Evolutionary conservation across 441 rosid genomes (phyloP).

Genomic region (Adansonia gregorii): DNA sequence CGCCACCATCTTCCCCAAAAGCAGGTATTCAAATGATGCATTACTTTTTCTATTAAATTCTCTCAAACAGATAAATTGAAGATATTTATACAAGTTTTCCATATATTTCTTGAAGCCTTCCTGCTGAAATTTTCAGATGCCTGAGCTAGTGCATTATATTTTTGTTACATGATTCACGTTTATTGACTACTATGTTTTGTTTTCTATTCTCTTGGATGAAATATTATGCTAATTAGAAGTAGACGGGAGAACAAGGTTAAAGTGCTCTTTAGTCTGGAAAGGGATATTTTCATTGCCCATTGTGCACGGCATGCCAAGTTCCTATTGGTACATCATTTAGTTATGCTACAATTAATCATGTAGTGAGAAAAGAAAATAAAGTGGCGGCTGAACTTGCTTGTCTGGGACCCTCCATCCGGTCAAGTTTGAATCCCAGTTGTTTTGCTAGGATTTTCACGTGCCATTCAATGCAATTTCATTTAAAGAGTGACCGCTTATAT

Average conservation of each 20-base stretch:
- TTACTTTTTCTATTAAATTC: conserved; percentile 8
- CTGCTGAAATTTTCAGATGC: neutral
- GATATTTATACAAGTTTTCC: neutral
- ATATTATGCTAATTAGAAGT: neutral
- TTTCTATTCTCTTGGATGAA: neutral
- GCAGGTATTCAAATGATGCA: conserved; percentile 51
- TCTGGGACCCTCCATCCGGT: neutral
- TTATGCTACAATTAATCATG: neutral
- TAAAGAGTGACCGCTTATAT: neutral
- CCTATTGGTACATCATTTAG: neutral
- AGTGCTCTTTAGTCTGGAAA: neutral
- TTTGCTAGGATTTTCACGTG: neutral
- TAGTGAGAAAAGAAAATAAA: neutral
- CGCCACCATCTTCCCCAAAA: conserved; percentile 92
- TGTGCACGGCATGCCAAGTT: neutral
- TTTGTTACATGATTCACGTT: conserved; percentile 5
- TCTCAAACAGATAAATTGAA: neutral
- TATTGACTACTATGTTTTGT: neutral
- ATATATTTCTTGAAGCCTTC: neutral
- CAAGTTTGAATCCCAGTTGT: neutral
- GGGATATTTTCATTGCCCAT: neutral
- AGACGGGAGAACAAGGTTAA: neutral
- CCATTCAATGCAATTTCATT: neutral
- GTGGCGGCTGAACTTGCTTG: neutral
- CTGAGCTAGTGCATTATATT: conserved; percentile 16